phyloP scores from a whole-genome alignment of 768 basidiomycete species.

The Leucosporidium yakuticum region DNA sequence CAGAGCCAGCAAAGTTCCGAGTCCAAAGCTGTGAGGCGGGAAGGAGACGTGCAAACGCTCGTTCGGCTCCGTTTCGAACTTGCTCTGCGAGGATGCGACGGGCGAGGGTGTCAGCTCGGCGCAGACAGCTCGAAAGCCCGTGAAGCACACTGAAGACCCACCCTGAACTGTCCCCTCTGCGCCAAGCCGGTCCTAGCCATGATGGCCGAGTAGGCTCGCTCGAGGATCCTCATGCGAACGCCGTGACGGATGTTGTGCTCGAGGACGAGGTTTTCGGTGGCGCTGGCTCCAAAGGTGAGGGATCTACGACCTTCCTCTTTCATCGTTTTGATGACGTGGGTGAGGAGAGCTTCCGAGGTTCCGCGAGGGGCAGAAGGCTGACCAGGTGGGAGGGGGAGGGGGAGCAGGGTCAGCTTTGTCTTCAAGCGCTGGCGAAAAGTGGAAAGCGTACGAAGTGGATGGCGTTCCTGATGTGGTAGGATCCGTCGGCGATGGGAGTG shows the following conservation, averaged over 20 bases:
- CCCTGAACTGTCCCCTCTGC: conserved; percentile 22
- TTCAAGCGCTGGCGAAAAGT: no score
- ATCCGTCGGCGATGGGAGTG: conserved; percentile 19
- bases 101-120: no score
- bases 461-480: conserved; percentile 31
- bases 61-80: conserved; percentile 23
- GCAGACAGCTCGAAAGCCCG: no score
- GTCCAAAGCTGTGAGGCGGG: conserved; percentile 16
- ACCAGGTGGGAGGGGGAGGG: no score
- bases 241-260: conserved; percentile 22
- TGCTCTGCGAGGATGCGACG: conserved; percentile 8
- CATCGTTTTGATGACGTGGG: conserved; percentile 24
- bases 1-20: conserved; percentile 14
- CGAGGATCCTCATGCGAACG: conserved; percentile 15
- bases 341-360: conserved; percentile 25
- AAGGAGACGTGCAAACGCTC: conserved; percentile 23
- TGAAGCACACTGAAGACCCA: background rate
- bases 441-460: conserved; percentile 19
- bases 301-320: conserved; percentile 17
- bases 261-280: conserved; percentile 7
- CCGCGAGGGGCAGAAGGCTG: conserved; percentile 29
- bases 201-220: conserved; percentile 23
- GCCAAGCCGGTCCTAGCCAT: conserved; percentile 12
- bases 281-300: conserved; percentile 30
- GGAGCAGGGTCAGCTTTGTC: background rate